A percentile compares a stretch with the other conserved stretches of the same genome.
These are phyloP conservation scores for Oryza brachyantha DNA, from an alignment of 176 grass and related monocot species.

Conservation along the genomic window DNA sequence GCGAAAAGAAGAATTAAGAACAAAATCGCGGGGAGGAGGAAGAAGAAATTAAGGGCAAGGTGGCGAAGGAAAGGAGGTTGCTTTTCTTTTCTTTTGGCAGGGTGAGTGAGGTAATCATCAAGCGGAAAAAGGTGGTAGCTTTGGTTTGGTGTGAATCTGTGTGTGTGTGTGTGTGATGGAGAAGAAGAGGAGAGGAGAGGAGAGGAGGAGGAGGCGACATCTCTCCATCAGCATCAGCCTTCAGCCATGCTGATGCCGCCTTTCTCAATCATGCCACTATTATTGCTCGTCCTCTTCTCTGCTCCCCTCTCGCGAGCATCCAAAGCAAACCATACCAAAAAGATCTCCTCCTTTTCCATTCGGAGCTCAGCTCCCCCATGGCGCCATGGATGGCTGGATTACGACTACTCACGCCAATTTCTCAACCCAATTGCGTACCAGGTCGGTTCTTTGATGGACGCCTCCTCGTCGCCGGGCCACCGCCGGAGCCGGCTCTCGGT, in stretches of 20 bases:
- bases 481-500: slow-evolving; percentile 54
- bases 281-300: slow-evolving; percentile 46
- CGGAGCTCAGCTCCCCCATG: not conserved
- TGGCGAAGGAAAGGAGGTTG: not conserved
- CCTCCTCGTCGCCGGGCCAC: slow-evolving; percentile 73
- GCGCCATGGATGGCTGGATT: not conserved
- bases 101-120: slow-evolving; percentile 31
- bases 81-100: not conserved
- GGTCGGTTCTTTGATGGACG: slow-evolving; percentile 84
- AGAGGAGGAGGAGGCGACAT: too few species aligned
- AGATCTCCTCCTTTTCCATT: not conserved
- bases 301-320: slow-evolving; percentile 49
- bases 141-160: not conserved
- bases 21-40: too few species aligned
- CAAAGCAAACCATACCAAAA: slow-evolving; percentile 4
- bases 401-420: not conserved
- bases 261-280: slow-evolving; percentile 58
- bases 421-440: slow-evolving; percentile 42
- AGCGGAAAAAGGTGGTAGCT: not conserved
- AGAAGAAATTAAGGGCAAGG: too few species aligned
- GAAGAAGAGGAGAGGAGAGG: slow-evolving; percentile 2
- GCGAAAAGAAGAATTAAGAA: too few species aligned
- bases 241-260: too few species aligned
- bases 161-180: not conserved
- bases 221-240: too few species aligned